Evolutionary conservation across 75 land plant species (phyloP).

Genomic region (Pseudotsuga menziesii): DNA sequence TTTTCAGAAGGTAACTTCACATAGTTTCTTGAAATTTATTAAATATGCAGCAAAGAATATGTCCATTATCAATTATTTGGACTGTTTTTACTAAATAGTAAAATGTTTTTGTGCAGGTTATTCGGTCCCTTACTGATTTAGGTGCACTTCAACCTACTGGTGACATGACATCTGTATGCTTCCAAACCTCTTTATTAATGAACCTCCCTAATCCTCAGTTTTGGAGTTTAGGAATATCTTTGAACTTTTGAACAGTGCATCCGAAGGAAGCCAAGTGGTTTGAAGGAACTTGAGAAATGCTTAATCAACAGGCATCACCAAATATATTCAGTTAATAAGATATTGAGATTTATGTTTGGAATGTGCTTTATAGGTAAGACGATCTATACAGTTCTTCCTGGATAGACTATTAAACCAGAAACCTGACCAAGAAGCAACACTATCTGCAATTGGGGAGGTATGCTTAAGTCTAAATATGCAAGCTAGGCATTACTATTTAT

Average conservation of each 20-base stretch:
- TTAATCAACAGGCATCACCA: background rate
- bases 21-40: background rate
- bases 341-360: background rate
- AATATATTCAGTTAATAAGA: background rate
- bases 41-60: background rate
- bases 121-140: slow-evolving; percentile 70
- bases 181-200: background rate
- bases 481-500: background rate
- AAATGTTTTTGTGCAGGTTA: slow-evolving; percentile 42
- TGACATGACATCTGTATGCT: slow-evolving; percentile 86
- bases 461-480: background rate
- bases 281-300: background rate
- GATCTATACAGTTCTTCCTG: slow-evolving; percentile 89
- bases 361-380: slow-evolving; percentile 61
- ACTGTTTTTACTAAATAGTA: background rate
- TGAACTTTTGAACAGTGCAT: background rate
- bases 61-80: background rate
- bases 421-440: slow-evolving; percentile 84
- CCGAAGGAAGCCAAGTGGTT: background rate
- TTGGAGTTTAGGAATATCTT: slow-evolving; percentile 2
- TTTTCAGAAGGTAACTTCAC: background rate
- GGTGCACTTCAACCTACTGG: slow-evolving; percentile 94
- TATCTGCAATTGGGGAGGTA: slow-evolving; percentile 98
- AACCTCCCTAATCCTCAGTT: background rate
- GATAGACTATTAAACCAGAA: slow-evolving; percentile 78